A percentile compares a stretch with the other conserved stretches of the same genome.
Conservation (phyloP, 345 rosid genomes). For the Pugionium dolabratum region DNA sequence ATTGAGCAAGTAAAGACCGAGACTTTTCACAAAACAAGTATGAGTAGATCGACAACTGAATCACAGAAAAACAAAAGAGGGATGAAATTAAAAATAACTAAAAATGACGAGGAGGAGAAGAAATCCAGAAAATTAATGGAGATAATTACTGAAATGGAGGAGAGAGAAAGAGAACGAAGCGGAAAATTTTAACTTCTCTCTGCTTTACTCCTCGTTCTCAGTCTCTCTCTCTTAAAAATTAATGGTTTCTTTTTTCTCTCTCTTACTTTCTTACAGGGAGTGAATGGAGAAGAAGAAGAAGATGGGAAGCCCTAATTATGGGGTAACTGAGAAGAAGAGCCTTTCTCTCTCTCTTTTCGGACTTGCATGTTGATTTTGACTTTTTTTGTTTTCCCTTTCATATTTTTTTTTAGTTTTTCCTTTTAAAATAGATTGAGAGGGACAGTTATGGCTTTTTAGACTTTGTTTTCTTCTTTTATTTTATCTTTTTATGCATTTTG, state of each 20-base stretch:
- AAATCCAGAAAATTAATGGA: slow-evolving; percentile 40
- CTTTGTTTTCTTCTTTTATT: slow-evolving; percentile 29
- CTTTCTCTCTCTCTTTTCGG: slow-evolving; percentile 30
- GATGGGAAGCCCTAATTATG: slow-evolving; percentile 45
- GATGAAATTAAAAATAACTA: background rate
- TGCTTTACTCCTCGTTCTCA: slow-evolving; percentile 71
- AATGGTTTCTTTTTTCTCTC: slow-evolving; percentile 12
- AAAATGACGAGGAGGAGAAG: slow-evolving; percentile 12
- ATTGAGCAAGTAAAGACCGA: slow-evolving; percentile 1
- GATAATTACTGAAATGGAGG: slow-evolving; percentile 23
- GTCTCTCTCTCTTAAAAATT: slow-evolving; percentile 47
- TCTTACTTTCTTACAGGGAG: slow-evolving; percentile 18
- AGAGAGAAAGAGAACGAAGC: slow-evolving; percentile 61
- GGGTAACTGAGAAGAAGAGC: slow-evolving; percentile 26
- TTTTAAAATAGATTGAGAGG: background rate
- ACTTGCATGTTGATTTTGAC: slow-evolving; percentile 43
- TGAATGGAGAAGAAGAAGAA: slow-evolving; percentile 23
- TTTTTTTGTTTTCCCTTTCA: background rate
- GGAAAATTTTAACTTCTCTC: slow-evolving; percentile 42
- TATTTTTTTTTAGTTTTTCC: no score
- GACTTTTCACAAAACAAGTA: slow-evolving; percentile 15
- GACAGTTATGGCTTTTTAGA: slow-evolving; percentile 22
- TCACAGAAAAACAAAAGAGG: slow-evolving; percentile 6
- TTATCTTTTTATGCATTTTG: slow-evolving; percentile 18
- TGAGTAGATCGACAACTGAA: slow-evolving; percentile 15